These are phyloP conservation scores for Draba incana DNA, from an alignment of 345 rosid species.

Conservation along the genomic window DNA sequence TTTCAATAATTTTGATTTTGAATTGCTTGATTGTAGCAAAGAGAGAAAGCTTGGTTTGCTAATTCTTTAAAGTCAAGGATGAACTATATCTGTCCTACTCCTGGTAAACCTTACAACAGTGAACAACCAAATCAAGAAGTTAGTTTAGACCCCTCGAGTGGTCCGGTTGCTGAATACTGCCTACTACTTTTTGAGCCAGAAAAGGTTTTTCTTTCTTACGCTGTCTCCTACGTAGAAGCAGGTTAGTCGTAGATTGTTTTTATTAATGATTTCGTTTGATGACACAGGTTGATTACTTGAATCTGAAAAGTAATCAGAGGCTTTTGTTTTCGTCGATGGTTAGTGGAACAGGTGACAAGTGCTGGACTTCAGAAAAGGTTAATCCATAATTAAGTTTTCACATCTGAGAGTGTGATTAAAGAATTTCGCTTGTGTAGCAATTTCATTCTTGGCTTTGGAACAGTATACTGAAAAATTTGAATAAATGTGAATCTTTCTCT, in stretches of 20 bases:
- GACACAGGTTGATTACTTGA: conserved; percentile 85
- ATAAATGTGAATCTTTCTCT: conserved; percentile 28
- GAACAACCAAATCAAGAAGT: conserved; percentile 48
- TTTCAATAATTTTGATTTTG: conserved; percentile 27
- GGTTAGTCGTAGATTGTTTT: not conserved
- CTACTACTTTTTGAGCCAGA: conserved; percentile 77
- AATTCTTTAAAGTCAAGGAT: conserved; percentile 68
- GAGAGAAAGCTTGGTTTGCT: conserved; percentile 82
- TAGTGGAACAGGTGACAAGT: conserved; percentile 50
- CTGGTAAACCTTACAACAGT: conserved; percentile 58
- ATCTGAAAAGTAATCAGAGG: conserved; percentile 81
- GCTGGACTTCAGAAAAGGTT: conserved; percentile 68
- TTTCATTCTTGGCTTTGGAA: conserved; percentile 5
- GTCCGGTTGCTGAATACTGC: conserved; percentile 69
- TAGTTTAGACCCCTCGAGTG: conserved; percentile 61
- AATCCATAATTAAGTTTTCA: conserved; percentile 48
- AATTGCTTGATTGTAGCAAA: conserved; percentile 54
- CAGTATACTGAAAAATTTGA: conserved; percentile 12
- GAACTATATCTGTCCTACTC: conserved; percentile 65
- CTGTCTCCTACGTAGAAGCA: not conserved
- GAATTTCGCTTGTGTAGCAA: conserved; percentile 1
- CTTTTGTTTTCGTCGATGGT: conserved; percentile 50
- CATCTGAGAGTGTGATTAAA: conserved; percentile 14
- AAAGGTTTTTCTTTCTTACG: conserved; percentile 51
- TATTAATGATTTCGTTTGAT: conserved; percentile 10